Conservation (phyloP, 2,329 filamentous ascomycete genomes). For the Amphichorda felina region DNA sequence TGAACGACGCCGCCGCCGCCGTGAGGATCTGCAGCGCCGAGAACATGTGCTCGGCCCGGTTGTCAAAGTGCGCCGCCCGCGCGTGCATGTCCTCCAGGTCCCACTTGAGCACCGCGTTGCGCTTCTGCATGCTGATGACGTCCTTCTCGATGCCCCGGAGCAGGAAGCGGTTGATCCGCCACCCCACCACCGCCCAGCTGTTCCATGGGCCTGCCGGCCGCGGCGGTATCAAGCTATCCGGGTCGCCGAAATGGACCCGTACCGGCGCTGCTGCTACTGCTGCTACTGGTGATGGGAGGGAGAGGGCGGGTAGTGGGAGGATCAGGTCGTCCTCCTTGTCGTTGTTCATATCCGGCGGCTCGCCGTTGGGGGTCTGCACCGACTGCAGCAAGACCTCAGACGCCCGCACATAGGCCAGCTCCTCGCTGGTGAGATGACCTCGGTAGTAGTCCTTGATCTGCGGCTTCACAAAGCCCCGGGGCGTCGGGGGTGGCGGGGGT, state of each 20-base stretch:
- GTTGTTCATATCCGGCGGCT: conserved; percentile 7
- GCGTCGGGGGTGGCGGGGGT: conserved; percentile 19
- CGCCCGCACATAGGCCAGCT: conserved; percentile 24
- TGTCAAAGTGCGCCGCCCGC: conserved; percentile 36
- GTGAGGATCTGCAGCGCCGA: conserved; percentile 34
- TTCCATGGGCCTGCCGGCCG: conserved; percentile 26
- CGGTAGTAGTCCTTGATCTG: conserved; percentile 35
- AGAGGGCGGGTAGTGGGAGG: conserved; percentile 1
- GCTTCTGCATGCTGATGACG: conserved; percentile 31
- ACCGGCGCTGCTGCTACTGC: not conserved
- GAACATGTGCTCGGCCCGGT: conserved; percentile 38
- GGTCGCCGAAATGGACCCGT: no score
- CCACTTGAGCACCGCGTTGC: conserved; percentile 33
- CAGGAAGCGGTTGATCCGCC: conserved; percentile 25
- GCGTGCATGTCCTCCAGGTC: conserved; percentile 36
- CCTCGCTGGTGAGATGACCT: conserved; percentile 32
- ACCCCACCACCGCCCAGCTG: conserved; percentile 24
- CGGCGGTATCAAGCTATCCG: conserved; percentile 11
- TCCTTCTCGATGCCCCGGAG: conserved; percentile 37
- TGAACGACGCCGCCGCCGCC: conserved; percentile 42
- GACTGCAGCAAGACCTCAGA: conserved; percentile 11
- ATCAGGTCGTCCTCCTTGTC: not conserved
- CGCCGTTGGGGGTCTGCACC: conserved; percentile 3
- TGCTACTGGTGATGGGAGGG: not conserved
- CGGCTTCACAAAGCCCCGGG: conserved; percentile 26